Percentiles rank a stretch among this genome's conserved stretches.
Evolutionary conservation across 1,139 yeast species (phyloP).

Genomic region (Taphrina confusa): DNA sequence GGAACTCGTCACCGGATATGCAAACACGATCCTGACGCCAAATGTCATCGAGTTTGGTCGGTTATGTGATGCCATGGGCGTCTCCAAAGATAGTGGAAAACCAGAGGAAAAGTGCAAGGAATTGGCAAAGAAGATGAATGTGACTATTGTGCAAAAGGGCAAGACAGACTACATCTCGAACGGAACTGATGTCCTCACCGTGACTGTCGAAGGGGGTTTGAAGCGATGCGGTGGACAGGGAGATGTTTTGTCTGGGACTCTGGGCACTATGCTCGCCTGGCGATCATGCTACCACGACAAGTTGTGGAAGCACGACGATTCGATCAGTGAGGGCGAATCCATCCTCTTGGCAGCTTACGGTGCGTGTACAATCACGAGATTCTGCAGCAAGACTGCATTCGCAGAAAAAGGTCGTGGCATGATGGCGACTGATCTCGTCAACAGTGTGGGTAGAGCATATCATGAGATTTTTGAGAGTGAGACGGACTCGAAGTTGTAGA

Average conservation of each 20-base stretch:
- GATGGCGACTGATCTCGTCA: conserved; percentile 81
- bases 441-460: conserved; percentile 65
- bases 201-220: conserved; percentile 58
- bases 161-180: conserved; percentile 61
- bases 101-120: conserved; percentile 42
- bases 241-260: conserved; percentile 71
- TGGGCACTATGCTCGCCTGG: conserved; percentile 70
- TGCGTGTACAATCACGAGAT: conserved; percentile 68
- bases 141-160: conserved; percentile 75
- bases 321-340: conserved; percentile 50
- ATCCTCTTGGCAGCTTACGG: conserved; percentile 68
- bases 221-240: conserved; percentile 90
- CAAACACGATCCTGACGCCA: conserved; percentile 76
- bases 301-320: conserved; percentile 56
- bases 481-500: conserved; percentile 38
- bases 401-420: conserved; percentile 68
- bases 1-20: conserved; percentile 54
- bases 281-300: conserved; percentile 58
- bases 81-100: conserved; percentile 46
- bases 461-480: conserved; percentile 53
- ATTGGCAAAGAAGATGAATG: conserved; percentile 61
- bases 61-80: conserved; percentile 55
- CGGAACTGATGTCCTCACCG: conserved; percentile 45
- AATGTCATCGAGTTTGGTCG: conserved; percentile 82
- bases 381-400: conserved; percentile 67